Evolutionary conservation across 306 rosid genomes (phyloP), one percentile per base, ranked within the genome.

Genomic region (Oxytropis ochrocephala): DNA sequence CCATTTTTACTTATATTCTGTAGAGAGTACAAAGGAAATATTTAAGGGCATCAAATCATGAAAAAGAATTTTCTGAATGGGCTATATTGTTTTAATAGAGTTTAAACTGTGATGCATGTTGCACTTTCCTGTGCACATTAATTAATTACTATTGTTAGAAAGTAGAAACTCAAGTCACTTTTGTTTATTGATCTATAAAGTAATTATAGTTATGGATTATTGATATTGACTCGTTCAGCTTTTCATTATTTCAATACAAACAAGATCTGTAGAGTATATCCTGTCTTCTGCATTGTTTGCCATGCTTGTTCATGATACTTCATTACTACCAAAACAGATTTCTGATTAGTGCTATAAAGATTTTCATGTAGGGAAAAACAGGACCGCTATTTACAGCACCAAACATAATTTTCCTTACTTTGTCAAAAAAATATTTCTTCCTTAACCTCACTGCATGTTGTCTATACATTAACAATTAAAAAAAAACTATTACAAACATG

Each of bases 251-350:
- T 43, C 17, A 44, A 58, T 9, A 47, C 66, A 42, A 70, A 42
- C 53, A 56, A 44, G 42, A 70, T 53, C 66, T 24, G 8, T 41
- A 38, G 44, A 39, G 52, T 68, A n/a, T 19, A 52, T 68, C 64
- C 14, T 52, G 74, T 53, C 63, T 39, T 36, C 64, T n/a, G 38
- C 51, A 16, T 58, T 70, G 68, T 44, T 47, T 71, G 49, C 58
- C 50, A 71, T 46, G 51, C 58, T 17, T 58, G 38, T 30, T 33
- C 46, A 46, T 57, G 11, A 50, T 60, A 12, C 7, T 33, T 33
- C 19, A 33, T 35, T 62, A 27, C 7, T 39, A 14, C 16, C 47
- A 49, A 36, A 24, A 27, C 63, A 49, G 4, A 42, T 52, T 14
- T 29, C 38, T 39, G 24, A 41, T 63, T 27, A 11, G 54, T 46